Conservation (phyloP, 352 stramenopile genomes). For the Phytophthora pinifolia region DNA sequence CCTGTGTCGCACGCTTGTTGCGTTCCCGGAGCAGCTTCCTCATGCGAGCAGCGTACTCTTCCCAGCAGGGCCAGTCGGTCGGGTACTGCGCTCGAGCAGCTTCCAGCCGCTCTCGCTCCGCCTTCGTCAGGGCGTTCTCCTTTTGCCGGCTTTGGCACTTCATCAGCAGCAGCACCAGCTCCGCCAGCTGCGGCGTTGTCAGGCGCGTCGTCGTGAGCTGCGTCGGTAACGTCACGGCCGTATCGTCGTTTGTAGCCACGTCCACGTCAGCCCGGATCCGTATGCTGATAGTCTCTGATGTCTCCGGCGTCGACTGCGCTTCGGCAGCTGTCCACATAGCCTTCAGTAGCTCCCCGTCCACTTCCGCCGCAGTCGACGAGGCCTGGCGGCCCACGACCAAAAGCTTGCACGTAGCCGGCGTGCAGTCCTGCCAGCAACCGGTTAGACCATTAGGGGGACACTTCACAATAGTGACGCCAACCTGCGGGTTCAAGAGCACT, state of each 20-base stretch:
- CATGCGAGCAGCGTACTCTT: slow-evolving; percentile 29
- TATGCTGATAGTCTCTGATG: slow-evolving; percentile 35
- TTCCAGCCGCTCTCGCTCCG: slow-evolving; percentile 22
- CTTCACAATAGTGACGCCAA: slow-evolving; percentile 3
- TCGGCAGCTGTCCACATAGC: slow-evolving; percentile 30
- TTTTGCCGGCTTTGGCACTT: slow-evolving; percentile 39
- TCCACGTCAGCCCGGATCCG: slow-evolving; percentile 15
- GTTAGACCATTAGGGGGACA: not conserved
- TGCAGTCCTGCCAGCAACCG: slow-evolving; percentile 23
- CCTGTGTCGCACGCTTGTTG: slow-evolving; percentile 18
- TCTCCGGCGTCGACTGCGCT: slow-evolving; percentile 4
- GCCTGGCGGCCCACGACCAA: slow-evolving; percentile 23
- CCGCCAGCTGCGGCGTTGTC: slow-evolving; percentile 21
- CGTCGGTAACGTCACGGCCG: not conserved
- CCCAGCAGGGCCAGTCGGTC: slow-evolving; percentile 22
- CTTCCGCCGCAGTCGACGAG: not conserved
- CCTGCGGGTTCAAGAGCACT: slow-evolving; percentile 36
- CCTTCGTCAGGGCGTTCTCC: slow-evolving; percentile 25
- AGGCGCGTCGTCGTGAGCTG: slow-evolving; percentile 1
- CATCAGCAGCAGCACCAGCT: slow-evolving; percentile 44
- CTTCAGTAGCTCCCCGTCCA: slow-evolving; percentile 20
- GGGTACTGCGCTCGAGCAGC: slow-evolving; percentile 7
- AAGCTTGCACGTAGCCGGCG: slow-evolving; percentile 39
- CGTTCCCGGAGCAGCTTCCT: slow-evolving; percentile 22
- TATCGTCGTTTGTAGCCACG: not conserved